phyloP scores from a whole-genome alignment of 495 filamentous ascomycete genomes.

The Pseudoneurospora amorphoporcata region DNA sequence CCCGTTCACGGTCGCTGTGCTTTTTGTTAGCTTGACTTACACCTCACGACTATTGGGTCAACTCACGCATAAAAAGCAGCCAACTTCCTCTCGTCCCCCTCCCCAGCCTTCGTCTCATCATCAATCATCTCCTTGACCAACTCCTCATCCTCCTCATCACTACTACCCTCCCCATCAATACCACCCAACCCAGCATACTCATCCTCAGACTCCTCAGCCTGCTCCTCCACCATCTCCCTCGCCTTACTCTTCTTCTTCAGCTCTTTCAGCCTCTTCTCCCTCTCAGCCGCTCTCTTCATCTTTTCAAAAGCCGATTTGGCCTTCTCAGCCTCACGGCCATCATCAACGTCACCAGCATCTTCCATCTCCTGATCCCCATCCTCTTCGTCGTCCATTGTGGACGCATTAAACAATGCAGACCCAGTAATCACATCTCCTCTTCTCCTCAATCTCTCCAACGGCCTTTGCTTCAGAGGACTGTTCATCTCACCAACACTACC shows the following conservation, averaged over 20 bases:
- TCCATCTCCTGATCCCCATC: constrained; percentile 42
- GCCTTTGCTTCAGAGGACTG: constrained; percentile 1
- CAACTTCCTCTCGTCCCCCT: constrained; percentile 64
- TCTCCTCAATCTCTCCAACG: constrained; percentile 44
- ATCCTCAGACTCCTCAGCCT: constrained; percentile 95
- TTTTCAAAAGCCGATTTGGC: constrained; percentile 48
- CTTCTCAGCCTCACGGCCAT: constrained; percentile 26
- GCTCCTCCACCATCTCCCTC: constrained; percentile 79
- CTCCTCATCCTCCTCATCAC: constrained; percentile 49
- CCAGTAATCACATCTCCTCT: constrained; percentile 21
- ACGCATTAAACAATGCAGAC: constrained; percentile 19
- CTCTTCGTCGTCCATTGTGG: constrained; percentile 29
- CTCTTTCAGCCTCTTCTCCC: constrained; percentile 36
- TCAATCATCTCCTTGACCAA: constrained; percentile 81
- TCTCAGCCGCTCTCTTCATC: constrained; percentile 60
- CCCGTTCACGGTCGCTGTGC: constrained; percentile 53
- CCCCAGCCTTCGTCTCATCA: constrained; percentile 55
- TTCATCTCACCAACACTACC: constrained; percentile 37
- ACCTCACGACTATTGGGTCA: neutral
- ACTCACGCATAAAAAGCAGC: constrained; percentile 86
- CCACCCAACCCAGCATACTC: constrained; percentile 95
- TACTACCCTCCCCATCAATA: constrained; percentile 75
- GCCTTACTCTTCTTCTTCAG: constrained; percentile 76
- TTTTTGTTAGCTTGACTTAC: constrained; percentile 2
- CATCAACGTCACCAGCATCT: constrained; percentile 37